Evolutionary conservation across 805 yeast genomes (phyloP).

Genomic region (Deakozyma indianensis): DNA sequence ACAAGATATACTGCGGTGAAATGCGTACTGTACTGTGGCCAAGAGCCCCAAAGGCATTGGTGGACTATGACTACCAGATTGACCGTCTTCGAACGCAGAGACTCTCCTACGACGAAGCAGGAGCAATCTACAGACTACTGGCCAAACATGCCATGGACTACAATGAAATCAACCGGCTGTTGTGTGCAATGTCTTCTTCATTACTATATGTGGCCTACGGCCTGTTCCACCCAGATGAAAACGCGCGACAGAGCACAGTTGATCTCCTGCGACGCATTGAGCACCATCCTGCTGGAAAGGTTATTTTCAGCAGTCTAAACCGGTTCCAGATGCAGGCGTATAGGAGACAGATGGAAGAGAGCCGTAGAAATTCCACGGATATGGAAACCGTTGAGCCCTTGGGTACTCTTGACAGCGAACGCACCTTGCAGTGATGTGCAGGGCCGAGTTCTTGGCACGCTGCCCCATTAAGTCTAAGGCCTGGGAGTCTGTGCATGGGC

Average conservation of each 20-base stretch:
- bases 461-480: neutral
- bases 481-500: too few relatives aligned
- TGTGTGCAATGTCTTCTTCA: conserved; percentile 11
- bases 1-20: conserved; percentile 10
- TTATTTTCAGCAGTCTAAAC: conserved; percentile 13
- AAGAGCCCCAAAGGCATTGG: conserved; percentile 11
- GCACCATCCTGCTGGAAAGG: conserved; percentile 17
- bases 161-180: conserved; percentile 17
- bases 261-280: conserved; percentile 14
- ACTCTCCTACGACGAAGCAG: conserved; percentile 14
- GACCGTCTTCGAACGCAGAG: conserved; percentile 15
- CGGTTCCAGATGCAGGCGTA: conserved; percentile 15
- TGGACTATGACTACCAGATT: conserved; percentile 18
- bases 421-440: neutral
- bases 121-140: conserved; percentile 12
- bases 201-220: conserved; percentile 12
- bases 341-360: neutral
- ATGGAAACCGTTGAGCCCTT: neutral
- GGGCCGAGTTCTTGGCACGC: neutral
- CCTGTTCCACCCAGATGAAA: conserved; percentile 16
- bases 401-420: neutral
- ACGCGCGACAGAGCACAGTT: conserved; percentile 13
- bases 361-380: neutral
- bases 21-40: conserved; percentile 12
- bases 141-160: conserved; percentile 13